Evolutionary conservation across 129 eudicot genomes (phyloP).

Genomic region (Flaveria brownii): DNA sequence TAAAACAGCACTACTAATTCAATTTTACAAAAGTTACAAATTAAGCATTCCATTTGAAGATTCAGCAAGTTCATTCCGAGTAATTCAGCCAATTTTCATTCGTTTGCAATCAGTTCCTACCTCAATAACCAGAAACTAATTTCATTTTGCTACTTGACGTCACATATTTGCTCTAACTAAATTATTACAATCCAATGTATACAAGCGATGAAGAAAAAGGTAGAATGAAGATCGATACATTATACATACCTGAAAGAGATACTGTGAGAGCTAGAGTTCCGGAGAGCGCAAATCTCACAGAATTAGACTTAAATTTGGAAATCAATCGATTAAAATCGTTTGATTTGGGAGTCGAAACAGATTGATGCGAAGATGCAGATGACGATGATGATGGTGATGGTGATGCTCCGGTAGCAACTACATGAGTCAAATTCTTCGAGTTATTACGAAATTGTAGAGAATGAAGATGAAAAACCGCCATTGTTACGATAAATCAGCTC

Average conservation of each 20-base stretch:
- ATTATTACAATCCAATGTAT: neutral
- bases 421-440: neutral
- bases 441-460: slow-evolving; percentile 24
- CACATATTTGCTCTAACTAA: too few species aligned
- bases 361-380: slow-evolving; percentile 32
- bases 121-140: neutral
- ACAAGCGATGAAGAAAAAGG: neutral
- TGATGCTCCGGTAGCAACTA: slow-evolving; percentile 31
- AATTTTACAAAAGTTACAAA: too few species aligned
- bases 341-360: slow-evolving; percentile 24
- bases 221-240: slow-evolving; percentile 9
- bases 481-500: neutral
- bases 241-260: slow-evolving; percentile 61
- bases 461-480: slow-evolving; percentile 48
- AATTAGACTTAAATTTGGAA: slow-evolving; percentile 49
- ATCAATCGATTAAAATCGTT: slow-evolving; percentile 38
- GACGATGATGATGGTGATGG: slow-evolving; percentile 20
- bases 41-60: too few species aligned
- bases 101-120: too few species aligned
- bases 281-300: slow-evolving; percentile 58
- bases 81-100: too few species aligned
- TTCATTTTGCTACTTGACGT: neutral
- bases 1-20: neutral
- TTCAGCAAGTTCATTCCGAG: too few species aligned
- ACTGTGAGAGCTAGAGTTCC: slow-evolving; percentile 68